Conservation (phyloP, 2,329 filamentous ascomycete genomes). For the Trichoderma sp. region DNA sequence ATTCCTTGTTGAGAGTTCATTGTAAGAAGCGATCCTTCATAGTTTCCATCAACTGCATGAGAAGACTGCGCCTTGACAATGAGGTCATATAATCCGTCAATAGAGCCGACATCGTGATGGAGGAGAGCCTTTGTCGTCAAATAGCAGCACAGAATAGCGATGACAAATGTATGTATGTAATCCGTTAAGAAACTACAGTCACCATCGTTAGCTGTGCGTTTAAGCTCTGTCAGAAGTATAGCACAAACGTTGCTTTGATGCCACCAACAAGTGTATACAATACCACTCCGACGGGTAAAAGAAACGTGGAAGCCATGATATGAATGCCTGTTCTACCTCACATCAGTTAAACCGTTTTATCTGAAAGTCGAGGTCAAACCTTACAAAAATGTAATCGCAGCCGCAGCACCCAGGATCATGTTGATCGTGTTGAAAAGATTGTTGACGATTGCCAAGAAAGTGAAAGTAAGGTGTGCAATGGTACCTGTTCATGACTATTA, state of each 20-base stretch:
- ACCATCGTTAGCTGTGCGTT: background rate
- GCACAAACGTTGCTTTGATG: slow-evolving; percentile 13
- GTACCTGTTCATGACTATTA: background rate
- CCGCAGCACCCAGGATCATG: slow-evolving; percentile 18
- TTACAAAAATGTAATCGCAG: slow-evolving; percentile 12
- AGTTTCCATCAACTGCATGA: slow-evolving; percentile 1
- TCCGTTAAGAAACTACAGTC: background rate
- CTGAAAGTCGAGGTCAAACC: background rate
- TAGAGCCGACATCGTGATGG: slow-evolving; percentile 8
- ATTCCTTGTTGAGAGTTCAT: slow-evolving; percentile 16
- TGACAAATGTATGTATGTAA: slow-evolving; percentile 16
- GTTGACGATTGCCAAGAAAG: slow-evolving; percentile 14
- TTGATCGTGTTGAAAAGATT: slow-evolving; percentile 17
- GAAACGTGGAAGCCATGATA: slow-evolving; percentile 11
- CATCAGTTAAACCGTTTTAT: background rate
- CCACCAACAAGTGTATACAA: slow-evolving; percentile 7
- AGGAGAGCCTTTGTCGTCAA: slow-evolving; percentile 1
- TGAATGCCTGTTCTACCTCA: background rate
- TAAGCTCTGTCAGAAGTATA: accelerated
- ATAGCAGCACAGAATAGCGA: slow-evolving; percentile 10
- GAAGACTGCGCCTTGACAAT: background rate
- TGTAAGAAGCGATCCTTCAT: slow-evolving; percentile 6
- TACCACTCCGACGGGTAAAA: background rate
- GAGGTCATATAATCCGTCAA: slow-evolving; percentile 11
- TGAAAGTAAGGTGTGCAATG: slow-evolving; percentile 5